Evolutionary conservation across 2,329 filamentous ascomycete species (phyloP).

Genomic region (Achaetomium macrosporum): DNA sequence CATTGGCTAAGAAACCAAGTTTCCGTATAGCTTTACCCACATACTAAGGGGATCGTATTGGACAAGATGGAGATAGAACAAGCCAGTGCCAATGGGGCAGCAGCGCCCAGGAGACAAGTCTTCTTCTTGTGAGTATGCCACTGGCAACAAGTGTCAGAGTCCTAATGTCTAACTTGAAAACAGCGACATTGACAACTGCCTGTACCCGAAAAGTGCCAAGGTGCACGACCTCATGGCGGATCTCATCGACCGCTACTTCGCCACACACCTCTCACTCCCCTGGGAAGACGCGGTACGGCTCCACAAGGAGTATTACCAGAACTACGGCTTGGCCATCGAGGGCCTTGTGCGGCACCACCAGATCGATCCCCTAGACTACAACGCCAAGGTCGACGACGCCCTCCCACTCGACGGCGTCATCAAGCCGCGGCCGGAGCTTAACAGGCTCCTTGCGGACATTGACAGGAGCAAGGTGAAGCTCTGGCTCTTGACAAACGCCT

Average conservation of each 20-base stretch:
- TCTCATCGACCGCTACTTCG: conserved; percentile 64
- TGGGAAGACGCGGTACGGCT: conserved; percentile 76
- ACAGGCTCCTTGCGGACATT: conserved; percentile 71
- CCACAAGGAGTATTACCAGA: conserved; percentile 88
- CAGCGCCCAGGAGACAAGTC: conserved; percentile 28
- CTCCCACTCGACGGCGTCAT: conserved; percentile 81
- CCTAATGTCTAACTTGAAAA: conserved; percentile 44
- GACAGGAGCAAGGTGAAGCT: conserved; percentile 77
- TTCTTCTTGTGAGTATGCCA: conserved; percentile 40
- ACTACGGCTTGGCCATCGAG: conserved; percentile 95
- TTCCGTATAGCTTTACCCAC: too few species aligned
- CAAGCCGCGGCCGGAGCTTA: conserved; percentile 68
- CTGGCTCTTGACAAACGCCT: conserved; percentile 97
- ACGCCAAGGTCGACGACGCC: conserved; percentile 89
- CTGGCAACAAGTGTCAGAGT: background rate
- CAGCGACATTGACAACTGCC: conserved; percentile 98
- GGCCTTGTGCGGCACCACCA: conserved; percentile 90
- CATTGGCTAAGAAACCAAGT: too few species aligned
- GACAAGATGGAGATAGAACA: conserved; percentile 26
- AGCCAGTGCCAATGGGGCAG: conserved; percentile 21
- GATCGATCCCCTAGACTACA: conserved; percentile 93
- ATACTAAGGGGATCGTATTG: background rate
- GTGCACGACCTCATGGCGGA: conserved; percentile 86
- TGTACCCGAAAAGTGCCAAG: conserved; percentile 83
- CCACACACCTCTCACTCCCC: conserved; percentile 65